phyloP scores from a whole-genome alignment of 169 alveolate species.

The Cryptosporidium xiaoi region DNA sequence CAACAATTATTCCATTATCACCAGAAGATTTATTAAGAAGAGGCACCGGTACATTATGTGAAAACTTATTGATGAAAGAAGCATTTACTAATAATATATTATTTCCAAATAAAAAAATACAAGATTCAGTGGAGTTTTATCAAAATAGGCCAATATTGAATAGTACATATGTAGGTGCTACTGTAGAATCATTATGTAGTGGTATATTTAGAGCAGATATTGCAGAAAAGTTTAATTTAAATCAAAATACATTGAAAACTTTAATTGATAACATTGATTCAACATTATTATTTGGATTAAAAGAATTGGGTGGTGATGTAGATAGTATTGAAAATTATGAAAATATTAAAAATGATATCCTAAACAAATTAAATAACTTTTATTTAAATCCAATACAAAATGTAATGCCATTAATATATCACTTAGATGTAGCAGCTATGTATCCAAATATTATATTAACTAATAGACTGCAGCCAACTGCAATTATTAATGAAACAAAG shows the following conservation, averaged over 20 bases:
- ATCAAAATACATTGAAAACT: slow-evolving; percentile 87
- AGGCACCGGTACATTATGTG: slow-evolving; percentile 99
- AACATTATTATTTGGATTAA: slow-evolving; percentile 84
- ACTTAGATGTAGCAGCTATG: slow-evolving; percentile 99
- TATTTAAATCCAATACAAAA: slow-evolving; percentile 74
- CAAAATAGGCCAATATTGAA: slow-evolving; percentile 83
- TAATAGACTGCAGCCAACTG: slow-evolving; percentile 98
- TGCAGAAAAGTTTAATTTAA: slow-evolving; percentile 91
- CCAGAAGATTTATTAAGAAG: slow-evolving; percentile 97
- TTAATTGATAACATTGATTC: slow-evolving; percentile 86
- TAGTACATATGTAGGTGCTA: slow-evolving; percentile 95
- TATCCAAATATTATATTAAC: slow-evolving; percentile 99
- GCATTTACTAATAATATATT: slow-evolving; percentile 94
- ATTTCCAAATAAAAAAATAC: slow-evolving; percentile 95
- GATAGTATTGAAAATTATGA: slow-evolving; percentile 86
- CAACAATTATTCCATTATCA: slow-evolving; percentile 96
- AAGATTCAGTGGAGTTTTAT: slow-evolving; percentile 85
- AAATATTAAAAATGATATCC: slow-evolving; percentile 81
- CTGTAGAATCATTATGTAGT: slow-evolving; percentile 95
- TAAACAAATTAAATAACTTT: slow-evolving; percentile 77
- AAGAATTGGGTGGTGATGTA: slow-evolving; percentile 77
- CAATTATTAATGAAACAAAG: slow-evolving; percentile 92
- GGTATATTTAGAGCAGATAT: slow-evolving; percentile 98
- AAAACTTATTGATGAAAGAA: slow-evolving; percentile 96
- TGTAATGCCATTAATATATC: slow-evolving; percentile 93